phyloP scores from a whole-genome alignment of 257 asterid species.

The Echium plantagineum region DNA sequence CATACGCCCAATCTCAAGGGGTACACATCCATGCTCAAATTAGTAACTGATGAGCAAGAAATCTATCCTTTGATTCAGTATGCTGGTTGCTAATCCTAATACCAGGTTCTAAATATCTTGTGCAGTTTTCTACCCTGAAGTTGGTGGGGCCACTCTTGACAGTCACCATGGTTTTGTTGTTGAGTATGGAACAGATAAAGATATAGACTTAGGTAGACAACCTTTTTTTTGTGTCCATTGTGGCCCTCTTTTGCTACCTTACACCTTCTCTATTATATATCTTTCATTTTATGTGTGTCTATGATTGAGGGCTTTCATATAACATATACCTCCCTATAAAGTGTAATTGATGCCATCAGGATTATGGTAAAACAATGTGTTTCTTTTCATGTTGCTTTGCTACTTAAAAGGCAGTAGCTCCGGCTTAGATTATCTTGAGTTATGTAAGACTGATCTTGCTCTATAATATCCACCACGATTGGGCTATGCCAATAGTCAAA shows the following conservation, averaged over 20 bases:
- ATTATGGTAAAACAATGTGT: background rate
- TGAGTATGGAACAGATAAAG: conserved; percentile 88
- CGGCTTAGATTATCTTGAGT: no score
- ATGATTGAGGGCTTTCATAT: no score
- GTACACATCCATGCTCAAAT: conserved; percentile 24
- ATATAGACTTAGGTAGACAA: conserved; percentile 71
- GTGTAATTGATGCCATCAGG: background rate
- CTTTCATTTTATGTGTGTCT: no score
- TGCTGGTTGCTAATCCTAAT: background rate
- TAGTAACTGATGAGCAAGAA: background rate
- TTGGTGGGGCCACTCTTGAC: conserved; percentile 90
- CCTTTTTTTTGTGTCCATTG: conserved; percentile 5
- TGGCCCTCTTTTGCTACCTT: background rate
- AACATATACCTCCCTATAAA: no score
- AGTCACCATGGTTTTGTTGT: conserved; percentile 94
- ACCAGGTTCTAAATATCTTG: conserved; percentile 3
- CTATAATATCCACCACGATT: no score
- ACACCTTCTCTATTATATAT: no score
- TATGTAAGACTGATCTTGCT: no score
- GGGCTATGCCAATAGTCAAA: no score
- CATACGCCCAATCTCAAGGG: conserved; percentile 76
- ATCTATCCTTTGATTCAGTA: background rate
- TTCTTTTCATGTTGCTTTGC: no score
- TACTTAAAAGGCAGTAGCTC: no score
- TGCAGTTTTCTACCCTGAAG: conserved; percentile 85